These are phyloP conservation scores for Setomelanomma holmii DNA, from an alignment of 2,329 filamentous ascomycete species.

Conservation along the genomic window DNA sequence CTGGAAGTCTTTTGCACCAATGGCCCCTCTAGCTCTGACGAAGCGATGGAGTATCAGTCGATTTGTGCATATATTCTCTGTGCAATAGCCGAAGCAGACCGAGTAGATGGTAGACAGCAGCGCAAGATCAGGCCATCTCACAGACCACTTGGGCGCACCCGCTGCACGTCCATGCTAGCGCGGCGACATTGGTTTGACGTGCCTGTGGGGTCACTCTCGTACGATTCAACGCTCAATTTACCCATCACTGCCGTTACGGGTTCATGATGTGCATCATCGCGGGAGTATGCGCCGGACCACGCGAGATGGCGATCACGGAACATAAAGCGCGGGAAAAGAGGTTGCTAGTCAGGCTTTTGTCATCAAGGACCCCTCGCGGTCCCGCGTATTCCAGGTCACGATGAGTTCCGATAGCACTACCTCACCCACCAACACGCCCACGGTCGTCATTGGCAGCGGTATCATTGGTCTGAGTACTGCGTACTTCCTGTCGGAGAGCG, in stretches of 20 bases:
- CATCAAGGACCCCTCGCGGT: background rate
- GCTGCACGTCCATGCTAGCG: conserved; percentile 15
- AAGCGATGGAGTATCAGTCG: background rate
- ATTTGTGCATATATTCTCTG: background rate
- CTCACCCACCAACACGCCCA: conserved; percentile 8
- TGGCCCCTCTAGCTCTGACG: background rate
- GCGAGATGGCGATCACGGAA: background rate
- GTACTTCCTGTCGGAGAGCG: conserved; percentile 68
- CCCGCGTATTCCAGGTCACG: conserved; percentile 2
- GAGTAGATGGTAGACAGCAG: background rate
- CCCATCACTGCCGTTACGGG: background rate
- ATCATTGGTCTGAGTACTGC: conserved; percentile 55
- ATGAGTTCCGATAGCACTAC: conserved; percentile 15
- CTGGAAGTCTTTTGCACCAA: too few species aligned
- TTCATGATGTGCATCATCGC: background rate
- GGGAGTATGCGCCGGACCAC: background rate
- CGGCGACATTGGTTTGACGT: conserved; percentile 3
- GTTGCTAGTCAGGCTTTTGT: background rate
- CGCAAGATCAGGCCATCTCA: conserved; percentile 1
- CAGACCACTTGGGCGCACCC: conserved; percentile 16
- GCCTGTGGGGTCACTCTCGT: conserved; percentile 12
- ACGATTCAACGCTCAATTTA: conserved; percentile 13
- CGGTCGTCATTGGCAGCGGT: conserved; percentile 53
- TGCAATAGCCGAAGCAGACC: background rate
- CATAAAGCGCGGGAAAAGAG: background rate